Evolutionary conservation across 208 protist genomes (phyloP), one percentile per base, ranked within the genome.

Genomic region (Entamoeba invadens): DNA sequence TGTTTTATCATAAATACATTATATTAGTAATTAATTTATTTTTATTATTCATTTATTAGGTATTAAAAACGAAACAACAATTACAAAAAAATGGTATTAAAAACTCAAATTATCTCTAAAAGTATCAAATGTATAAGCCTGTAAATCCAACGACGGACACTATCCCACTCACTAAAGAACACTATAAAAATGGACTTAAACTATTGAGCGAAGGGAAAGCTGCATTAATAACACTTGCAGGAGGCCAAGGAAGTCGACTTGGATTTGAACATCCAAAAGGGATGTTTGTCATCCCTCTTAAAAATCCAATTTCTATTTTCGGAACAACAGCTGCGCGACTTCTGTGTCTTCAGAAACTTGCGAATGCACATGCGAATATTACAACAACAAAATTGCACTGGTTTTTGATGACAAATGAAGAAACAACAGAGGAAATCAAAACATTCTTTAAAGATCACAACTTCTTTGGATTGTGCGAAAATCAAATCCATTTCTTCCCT

Each of bases 201-300:
- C 68, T 68, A 68, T 72, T 99, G 68, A 94, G 96, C 8, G 31
- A 95, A 46, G 97, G 97, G 18, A 95, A 97, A 93, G 96, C 98
- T 0, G 98, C 97, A 12, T 96, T 98, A 91, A 93, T 99, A n/a
- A 95, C 99, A 45, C 95, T 99, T 45, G 98, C 99, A 0, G 99
- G 99, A 46, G 99, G 99, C 44, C 98, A 99, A 93, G 98, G 98
- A 68, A 99, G 98, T 18, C 97, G 99, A 18, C 97, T 99, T 21
- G 98, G 98, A 35, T 97, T 97, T 42, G 94, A 94, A n/a, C 94
- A 98, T 6, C 99, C 98, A 4, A 99, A 99, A 96, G 98, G 98
- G 0, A 95, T 87, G 45, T 96, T 98, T 91, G 95, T 97, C 95
- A 96, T 98, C 51, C 96, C 96, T 12, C 94, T 98, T 77, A 97